Evolutionary conservation across 1,284 basidiomycete species (phyloP).

Genomic region (Termitomyces sp.): DNA sequence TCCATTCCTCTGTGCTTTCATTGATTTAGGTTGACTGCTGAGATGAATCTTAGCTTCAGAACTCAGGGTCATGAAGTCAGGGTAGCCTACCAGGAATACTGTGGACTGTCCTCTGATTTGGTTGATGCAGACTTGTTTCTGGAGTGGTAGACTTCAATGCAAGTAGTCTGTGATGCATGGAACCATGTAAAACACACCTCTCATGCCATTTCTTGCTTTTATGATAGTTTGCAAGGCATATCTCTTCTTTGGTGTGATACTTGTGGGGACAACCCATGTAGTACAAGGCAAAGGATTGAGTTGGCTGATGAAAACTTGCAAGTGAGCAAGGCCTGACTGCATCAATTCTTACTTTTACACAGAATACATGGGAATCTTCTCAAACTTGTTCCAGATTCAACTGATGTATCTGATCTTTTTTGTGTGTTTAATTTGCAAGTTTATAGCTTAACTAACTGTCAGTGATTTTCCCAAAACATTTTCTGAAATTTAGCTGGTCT

Average conservation of each 20-base stretch:
- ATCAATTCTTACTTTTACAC: constrained; percentile 3
- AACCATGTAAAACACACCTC: neutral
- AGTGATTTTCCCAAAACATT: neutral
- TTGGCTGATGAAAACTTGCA: neutral
- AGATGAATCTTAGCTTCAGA: neutral
- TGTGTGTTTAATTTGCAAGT: neutral
- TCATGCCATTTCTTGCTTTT: constrained; percentile 3
- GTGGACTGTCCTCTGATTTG: neutral
- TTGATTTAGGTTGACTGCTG: neutral
- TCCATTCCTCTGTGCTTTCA: neutral
- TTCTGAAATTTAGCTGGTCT: neutral
- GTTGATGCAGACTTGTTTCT: neutral
- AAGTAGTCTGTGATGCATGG: neutral
- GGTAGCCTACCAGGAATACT: neutral
- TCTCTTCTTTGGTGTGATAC: neutral
- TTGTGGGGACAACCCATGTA: neutral
- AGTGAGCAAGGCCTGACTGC: neutral
- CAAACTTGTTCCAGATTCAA: neutral
- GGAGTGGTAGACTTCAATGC: neutral
- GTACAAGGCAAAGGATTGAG: neutral
- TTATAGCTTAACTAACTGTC: neutral
- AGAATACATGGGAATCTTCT: neutral
- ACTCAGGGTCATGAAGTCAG: neutral
- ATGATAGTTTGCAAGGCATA: neutral
- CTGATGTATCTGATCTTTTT: neutral